These are phyloP conservation scores for Aspergillus bertholletiae DNA, from an alignment of 495 filamentous ascomycete genomes.

Conservation along the genomic window DNA sequence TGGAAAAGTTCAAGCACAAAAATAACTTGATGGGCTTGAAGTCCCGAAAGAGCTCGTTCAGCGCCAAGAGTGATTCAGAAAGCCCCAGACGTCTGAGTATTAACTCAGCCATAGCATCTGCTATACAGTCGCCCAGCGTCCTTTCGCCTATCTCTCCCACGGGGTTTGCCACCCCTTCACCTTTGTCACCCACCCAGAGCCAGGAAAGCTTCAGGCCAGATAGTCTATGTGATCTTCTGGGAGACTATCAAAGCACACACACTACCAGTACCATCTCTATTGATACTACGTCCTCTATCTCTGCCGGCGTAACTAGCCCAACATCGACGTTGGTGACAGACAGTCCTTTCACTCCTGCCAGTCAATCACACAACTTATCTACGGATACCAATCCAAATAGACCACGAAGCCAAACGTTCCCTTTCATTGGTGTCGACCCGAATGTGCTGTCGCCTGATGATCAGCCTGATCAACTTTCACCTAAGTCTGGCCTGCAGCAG, in stretches of 20 bases:
- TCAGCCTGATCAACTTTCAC: slow-evolving; percentile 58
- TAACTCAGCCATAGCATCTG: slow-evolving; percentile 50
- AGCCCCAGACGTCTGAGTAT: slow-evolving; percentile 41
- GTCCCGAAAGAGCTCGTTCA: slow-evolving; percentile 65
- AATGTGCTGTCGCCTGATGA: slow-evolving; percentile 65
- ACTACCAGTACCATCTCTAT: slow-evolving; percentile 57
- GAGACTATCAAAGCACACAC: slow-evolving; percentile 53
- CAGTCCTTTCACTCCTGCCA: slow-evolving; percentile 65
- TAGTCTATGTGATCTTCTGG: slow-evolving; percentile 47
- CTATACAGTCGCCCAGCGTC: slow-evolving; percentile 61
- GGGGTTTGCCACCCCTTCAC: slow-evolving; percentile 59
- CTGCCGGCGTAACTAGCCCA: slow-evolving; percentile 74
- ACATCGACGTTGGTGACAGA: slow-evolving; percentile 80
- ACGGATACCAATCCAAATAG: slow-evolving; percentile 56
- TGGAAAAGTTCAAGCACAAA: slow-evolving; percentile 96
- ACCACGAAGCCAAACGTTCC: slow-evolving; percentile 90
- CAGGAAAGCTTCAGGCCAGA: slow-evolving; percentile 60
- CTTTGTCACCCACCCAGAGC: slow-evolving; percentile 63
- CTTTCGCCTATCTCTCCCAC: slow-evolving; percentile 72
- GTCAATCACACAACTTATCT: slow-evolving; percentile 58
- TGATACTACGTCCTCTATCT: slow-evolving; percentile 61
- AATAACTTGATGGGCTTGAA: slow-evolving; percentile 68
- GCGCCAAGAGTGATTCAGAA: slow-evolving; percentile 54
- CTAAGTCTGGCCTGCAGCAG: slow-evolving; percentile 54
- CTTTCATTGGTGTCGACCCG: slow-evolving; percentile 63